Conservation (phyloP, 441 rosid species). For the Flueggea neowawraea region DNA sequence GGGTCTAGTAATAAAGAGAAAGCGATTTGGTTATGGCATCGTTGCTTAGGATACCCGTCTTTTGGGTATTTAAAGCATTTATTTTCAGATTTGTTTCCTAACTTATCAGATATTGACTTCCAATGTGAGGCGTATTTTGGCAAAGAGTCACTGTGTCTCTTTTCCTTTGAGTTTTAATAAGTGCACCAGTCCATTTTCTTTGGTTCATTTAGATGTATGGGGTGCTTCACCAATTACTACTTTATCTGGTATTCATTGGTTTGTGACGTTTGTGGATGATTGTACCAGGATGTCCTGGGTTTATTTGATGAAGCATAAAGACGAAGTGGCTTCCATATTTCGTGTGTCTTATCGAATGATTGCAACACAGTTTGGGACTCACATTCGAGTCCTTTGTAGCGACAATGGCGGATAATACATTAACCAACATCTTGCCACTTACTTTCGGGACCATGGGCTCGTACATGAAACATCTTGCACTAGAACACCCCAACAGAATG, state of each 20-base stretch:
- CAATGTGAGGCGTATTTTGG: background rate
- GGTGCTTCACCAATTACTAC: background rate
- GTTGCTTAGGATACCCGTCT: too few species aligned
- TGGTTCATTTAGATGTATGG: background rate
- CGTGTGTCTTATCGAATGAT: background rate
- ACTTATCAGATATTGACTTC: too few species aligned
- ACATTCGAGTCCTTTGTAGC: background rate
- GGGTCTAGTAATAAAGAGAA: too few species aligned
- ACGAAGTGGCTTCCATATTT: background rate
- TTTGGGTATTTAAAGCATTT: too few species aligned
- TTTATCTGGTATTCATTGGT: background rate
- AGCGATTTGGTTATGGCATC: too few species aligned
- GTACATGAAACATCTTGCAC: background rate
- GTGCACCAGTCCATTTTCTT: background rate
- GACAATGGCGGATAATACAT: conserved; percentile 7
- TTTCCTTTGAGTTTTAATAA: background rate
- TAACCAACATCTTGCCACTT: background rate
- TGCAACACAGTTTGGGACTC: background rate
- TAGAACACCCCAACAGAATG: background rate
- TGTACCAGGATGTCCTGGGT: conserved; percentile 1
- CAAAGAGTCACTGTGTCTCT: background rate
- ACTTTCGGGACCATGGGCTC: background rate
- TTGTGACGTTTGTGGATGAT: conserved; percentile 1
- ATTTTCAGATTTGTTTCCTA: too few species aligned
- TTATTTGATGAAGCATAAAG: conserved; percentile 1